Evolutionary conservation across 2,329 filamentous ascomycete species (phyloP).

Genomic region (Leptoxyphium fumago): DNA sequence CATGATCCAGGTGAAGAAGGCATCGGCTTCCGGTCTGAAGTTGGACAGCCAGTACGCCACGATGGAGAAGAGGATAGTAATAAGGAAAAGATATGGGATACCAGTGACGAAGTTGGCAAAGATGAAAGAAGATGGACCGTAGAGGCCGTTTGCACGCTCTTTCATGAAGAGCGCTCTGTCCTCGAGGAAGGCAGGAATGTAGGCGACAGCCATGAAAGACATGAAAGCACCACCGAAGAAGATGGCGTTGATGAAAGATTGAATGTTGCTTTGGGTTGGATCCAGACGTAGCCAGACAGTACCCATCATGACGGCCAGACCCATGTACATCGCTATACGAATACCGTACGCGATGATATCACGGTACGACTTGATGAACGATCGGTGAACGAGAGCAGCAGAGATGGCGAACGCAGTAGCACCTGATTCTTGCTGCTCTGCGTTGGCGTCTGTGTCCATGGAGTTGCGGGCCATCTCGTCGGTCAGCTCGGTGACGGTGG

Average conservation of each 20-base stretch:
- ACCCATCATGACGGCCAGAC: slow-evolving; percentile 72
- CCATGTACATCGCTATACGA: slow-evolving; percentile 67
- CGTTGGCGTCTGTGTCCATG: slow-evolving; percentile 17
- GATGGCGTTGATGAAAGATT: slow-evolving; percentile 70
- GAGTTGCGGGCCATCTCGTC: slow-evolving; percentile 22
- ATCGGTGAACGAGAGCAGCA: slow-evolving; percentile 56
- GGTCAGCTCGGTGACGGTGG: slow-evolving; percentile 19
- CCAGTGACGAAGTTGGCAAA: slow-evolving; percentile 72
- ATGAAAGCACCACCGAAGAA: slow-evolving; percentile 39
- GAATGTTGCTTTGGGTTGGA: slow-evolving; percentile 56
- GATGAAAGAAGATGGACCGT: slow-evolving; percentile 58
- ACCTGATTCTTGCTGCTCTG: slow-evolving; percentile 14
- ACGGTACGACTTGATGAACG: slow-evolving; percentile 70
- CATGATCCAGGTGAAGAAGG: slow-evolving; percentile 66
- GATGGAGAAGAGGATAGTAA: slow-evolving; percentile 58
- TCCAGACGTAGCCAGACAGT: slow-evolving; percentile 69
- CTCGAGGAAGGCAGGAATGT: slow-evolving; percentile 72
- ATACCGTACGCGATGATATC: slow-evolving; percentile 77
- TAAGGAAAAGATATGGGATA: slow-evolving; percentile 65
- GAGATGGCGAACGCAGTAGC: slow-evolving; percentile 39
- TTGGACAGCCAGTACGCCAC: slow-evolving; percentile 70
- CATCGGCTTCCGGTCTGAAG: slow-evolving; percentile 48
- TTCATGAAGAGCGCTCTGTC: slow-evolving; percentile 59
- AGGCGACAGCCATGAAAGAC: slow-evolving; percentile 51
- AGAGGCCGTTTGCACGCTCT: slow-evolving; percentile 69